phyloP scores from a whole-genome alignment of 306 rosid genomes.

The Alnus glutinosa region DNA sequence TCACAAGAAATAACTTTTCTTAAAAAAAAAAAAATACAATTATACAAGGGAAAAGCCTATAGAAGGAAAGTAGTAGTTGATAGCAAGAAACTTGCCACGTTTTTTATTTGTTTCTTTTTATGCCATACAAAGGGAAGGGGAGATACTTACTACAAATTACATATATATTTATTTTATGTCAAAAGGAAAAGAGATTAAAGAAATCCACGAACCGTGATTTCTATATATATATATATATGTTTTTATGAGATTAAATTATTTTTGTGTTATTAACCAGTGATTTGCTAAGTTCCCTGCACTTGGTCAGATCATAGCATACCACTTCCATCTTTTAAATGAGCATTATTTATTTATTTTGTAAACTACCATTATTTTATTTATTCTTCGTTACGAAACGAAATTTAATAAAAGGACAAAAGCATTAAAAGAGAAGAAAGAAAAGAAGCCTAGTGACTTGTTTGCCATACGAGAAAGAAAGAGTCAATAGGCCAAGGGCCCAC shows the following conservation, averaged over 20 bases:
- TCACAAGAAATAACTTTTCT: no score
- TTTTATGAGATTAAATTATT: not conserved
- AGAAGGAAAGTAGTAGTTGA: no score
- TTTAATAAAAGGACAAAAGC: not conserved
- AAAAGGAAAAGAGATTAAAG: not conserved
- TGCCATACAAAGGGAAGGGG: no score
- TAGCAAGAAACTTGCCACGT: no score
- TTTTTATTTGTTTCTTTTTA: no score
- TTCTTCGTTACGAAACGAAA: not conserved
- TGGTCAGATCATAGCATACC: conserved; percentile 3
- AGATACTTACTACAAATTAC: no score
- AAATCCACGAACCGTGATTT: not conserved
- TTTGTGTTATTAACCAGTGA: not conserved
- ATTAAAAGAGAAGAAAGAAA: not conserved
- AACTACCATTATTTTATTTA: not conserved
- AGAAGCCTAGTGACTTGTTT: no score
- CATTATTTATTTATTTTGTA: not conserved
- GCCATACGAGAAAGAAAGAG: no score
- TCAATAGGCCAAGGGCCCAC: no score
- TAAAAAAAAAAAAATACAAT: no score
- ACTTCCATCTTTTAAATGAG: not conserved
- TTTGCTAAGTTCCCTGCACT: not conserved
- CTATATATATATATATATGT: not conserved
- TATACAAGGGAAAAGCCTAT: no score
- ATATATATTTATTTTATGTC: no score